Evolutionary conservation across 2,329 filamentous ascomycete species (phyloP).

Genomic region (Reticulascus tulasneorum): DNA sequence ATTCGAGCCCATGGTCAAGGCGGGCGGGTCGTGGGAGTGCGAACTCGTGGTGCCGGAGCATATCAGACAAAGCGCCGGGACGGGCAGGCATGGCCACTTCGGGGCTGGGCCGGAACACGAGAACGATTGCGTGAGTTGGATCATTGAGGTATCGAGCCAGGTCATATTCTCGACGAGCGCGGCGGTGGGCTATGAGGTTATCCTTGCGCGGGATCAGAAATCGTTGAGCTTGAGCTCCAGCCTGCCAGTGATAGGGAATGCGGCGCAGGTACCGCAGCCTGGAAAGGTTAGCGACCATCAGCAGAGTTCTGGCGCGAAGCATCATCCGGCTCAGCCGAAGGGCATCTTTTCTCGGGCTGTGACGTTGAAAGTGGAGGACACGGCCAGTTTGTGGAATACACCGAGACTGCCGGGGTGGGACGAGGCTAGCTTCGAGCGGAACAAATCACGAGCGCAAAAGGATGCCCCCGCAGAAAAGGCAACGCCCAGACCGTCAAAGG

Average conservation of each 20-base stretch:
- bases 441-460: conserved; percentile 16
- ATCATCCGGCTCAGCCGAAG: conserved; percentile 60
- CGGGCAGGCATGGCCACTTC: conserved; percentile 41
- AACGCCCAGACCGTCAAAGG: conserved; percentile 21
- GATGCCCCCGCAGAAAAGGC: conserved; percentile 27
- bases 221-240: conserved; percentile 64
- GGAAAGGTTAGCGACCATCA: conserved; percentile 76
- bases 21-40: conserved; percentile 81
- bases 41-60: conserved; percentile 75
- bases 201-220: conserved; percentile 81
- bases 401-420: conserved; percentile 71
- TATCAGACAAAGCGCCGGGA: conserved; percentile 62
- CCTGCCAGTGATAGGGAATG: conserved; percentile 40
- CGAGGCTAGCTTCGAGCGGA: conserved; percentile 30
- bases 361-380: conserved; percentile 78
- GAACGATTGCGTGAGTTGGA: conserved; percentile 68
- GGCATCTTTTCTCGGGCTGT: conserved; percentile 85
- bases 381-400: conserved; percentile 87
- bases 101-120: conserved; percentile 41
- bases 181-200: conserved; percentile 80
- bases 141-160: conserved; percentile 88
- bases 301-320: conserved; percentile 52
- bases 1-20: conserved; percentile 95
- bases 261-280: conserved; percentile 51
- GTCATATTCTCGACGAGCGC: conserved; percentile 90